Percentiles rank a stretch among this genome's conserved stretches.
phyloP scores from a whole-genome alignment of 805 yeast genomes.

The Candida ipomoeae region DNA sequence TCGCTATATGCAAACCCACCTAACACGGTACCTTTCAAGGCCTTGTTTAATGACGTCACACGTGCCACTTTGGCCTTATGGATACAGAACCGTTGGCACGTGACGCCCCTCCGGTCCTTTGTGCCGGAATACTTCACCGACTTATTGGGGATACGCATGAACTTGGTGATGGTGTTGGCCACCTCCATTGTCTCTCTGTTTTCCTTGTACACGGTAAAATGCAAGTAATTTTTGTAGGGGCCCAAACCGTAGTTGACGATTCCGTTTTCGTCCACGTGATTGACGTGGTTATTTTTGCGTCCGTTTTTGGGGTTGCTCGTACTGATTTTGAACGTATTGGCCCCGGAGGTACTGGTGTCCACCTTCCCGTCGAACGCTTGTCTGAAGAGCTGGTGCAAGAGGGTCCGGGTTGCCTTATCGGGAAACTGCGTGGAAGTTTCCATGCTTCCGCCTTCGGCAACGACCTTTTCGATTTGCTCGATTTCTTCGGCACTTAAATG shows the following conservation, averaged over 20 bases:
- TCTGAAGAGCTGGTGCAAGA: constrained; percentile 72
- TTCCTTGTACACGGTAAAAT: constrained; percentile 83
- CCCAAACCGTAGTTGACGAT: constrained; percentile 72
- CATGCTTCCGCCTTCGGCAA: constrained; percentile 51
- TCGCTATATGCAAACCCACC: constrained; percentile 76
- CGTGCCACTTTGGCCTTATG: constrained; percentile 69
- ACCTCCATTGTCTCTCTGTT: constrained; percentile 98
- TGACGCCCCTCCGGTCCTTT: constrained; percentile 93
- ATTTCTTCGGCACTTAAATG: constrained; percentile 60
- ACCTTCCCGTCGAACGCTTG: constrained; percentile 67
- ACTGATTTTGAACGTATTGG: constrained; percentile 62
- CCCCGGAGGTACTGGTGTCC: constrained; percentile 73
- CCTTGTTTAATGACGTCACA: constrained; percentile 69
- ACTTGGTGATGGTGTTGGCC: constrained; percentile 66
- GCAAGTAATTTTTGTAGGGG: constrained; percentile 60
- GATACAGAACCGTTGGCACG: constrained; percentile 77
- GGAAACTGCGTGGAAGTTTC: constrained; percentile 54
- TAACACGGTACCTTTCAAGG: constrained; percentile 69
- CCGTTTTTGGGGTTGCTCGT: constrained; percentile 40
- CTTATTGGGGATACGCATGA: constrained; percentile 70
- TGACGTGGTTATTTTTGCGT: constrained; percentile 35
- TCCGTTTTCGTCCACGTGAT: constrained; percentile 45
- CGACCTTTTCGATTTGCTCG: constrained; percentile 50
- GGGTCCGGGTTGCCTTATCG: constrained; percentile 72
- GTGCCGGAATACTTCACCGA: constrained; percentile 86